Percentiles rank a stretch among this genome's conserved stretches.
Conservation (phyloP, 305 asterid species). For the Plantago coronopus region DNA sequence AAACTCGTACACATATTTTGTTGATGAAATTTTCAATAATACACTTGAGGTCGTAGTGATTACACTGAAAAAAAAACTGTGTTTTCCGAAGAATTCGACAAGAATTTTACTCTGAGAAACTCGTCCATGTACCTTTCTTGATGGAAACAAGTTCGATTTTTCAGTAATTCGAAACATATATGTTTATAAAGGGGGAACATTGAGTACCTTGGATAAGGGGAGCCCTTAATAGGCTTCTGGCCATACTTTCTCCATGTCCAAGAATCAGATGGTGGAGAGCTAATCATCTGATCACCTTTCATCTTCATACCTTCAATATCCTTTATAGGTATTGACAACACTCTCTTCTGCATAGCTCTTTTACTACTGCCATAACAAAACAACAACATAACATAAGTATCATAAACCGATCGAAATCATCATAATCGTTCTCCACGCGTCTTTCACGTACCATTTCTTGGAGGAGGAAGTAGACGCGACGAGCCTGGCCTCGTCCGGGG, state of each 20-base stretch:
- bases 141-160: no score
- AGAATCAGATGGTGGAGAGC: constrained; percentile 90
- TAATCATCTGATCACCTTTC: constrained; percentile 65
- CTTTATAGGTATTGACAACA: constrained; percentile 68
- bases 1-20: no score
- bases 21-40: no score
- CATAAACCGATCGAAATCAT: neutral
- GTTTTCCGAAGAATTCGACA: no score
- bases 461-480: constrained; percentile 57
- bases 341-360: constrained; percentile 63
- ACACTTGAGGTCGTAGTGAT: no score
- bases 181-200: neutral
- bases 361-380: constrained; percentile 34
- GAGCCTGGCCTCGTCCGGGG: constrained; percentile 44
- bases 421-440: no score
- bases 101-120: no score
- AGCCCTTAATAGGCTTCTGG: constrained; percentile 95
- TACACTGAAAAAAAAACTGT: no score
- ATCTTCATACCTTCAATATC: constrained; percentile 62
- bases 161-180: no score
- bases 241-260: constrained; percentile 99
- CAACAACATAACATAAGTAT: constrained; percentile 6
- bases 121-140: no score
- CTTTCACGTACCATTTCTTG: constrained; percentile 61
- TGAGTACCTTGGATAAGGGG: constrained; percentile 86